Evolutionary conservation across 140 eudicot species (phyloP), one percentile per base, ranked within the genome.

Genomic region (Artemisia princeps): DNA sequence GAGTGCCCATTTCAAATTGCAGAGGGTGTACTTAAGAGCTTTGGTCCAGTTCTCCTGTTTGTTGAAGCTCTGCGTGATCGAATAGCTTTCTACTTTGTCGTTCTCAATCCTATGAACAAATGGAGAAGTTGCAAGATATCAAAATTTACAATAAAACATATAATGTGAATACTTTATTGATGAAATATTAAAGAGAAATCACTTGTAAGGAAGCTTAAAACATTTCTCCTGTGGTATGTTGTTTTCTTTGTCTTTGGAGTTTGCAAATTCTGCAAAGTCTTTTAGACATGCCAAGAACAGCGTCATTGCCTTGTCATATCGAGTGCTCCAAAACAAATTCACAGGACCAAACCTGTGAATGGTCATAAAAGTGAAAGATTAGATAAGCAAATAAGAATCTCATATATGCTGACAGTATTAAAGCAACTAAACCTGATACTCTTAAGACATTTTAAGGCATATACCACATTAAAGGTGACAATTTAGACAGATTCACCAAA

Each of bases 261-360:
- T 79, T 64, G 97, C 97, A 74, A 91, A 91, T 63, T 87, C 95
- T 0, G 92, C 84, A 72, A 88, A 92, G 53, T 85, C 95, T 82
- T 87, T 87, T 1, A 91, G 88, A 67, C 96, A 91, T 54, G 95
- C 86, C 55, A 92, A 80, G 84, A 77, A 92, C 83, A 92, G 59
- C 45, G 96, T 83, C 98, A 88, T 92, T 71, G 96, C 98, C 72
- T 88, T 92, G 83, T 88, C 98, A 55, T 92, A 92, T 23, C 95
- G 92, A n/a, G 96, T 88, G 76, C 96, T 92, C 96, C 98, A 92
- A 79, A 92, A 92, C 74, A 85, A 66, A 84, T 92, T 92, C 45
- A 92, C 96, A 0, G 96, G 96, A 42, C 96, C 96, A 82, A 92
- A 92, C 79, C 96, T 92, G 74, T 23, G 17, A 13, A 72, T 3